Conservation (phyloP, 2,329 filamentous ascomycete genomes). For the Ophiostoma novo-ulmi region DNA sequence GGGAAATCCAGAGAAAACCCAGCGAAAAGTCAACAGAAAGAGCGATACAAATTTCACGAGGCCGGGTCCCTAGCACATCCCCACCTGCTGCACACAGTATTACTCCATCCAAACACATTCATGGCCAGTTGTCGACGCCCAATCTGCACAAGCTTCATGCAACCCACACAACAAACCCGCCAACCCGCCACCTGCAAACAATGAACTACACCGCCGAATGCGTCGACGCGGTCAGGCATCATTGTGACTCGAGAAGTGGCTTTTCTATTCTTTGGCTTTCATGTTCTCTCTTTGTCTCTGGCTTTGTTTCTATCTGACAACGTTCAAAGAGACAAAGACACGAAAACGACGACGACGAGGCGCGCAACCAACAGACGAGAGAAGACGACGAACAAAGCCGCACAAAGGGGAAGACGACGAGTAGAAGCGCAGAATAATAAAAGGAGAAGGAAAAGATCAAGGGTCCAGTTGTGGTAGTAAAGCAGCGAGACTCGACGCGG, state of each 20-base stretch:
- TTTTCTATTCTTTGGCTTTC: neutral
- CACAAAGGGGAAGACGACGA: neutral
- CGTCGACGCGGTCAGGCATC: slow-evolving; percentile 21
- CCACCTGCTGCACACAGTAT: slow-evolving; percentile 8
- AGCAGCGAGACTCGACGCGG: neutral
- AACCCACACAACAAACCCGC: neutral
- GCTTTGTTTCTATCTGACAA: neutral
- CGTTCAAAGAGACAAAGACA: neutral
- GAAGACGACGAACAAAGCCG: neutral
- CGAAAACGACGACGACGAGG: neutral
- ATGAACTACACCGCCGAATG: slow-evolving; percentile 26
- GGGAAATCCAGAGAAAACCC: neutral
- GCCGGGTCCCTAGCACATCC: neutral
- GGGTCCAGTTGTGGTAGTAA: neutral
- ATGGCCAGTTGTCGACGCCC: slow-evolving; percentile 12
- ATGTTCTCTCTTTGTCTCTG: neutral
- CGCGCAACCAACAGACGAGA: neutral
- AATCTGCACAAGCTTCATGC: slow-evolving; percentile 18
- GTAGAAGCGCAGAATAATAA: neutral
- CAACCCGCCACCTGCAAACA: slow-evolving; percentile 16
- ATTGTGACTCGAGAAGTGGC: neutral
- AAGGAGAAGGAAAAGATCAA: neutral
- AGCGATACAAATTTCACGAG: slow-evolving; percentile 6
- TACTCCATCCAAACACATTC: neutral
- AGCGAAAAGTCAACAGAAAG: neutral